Base-by-base conservation (phyloP, 1,284 basidiomycete species). In the Cutaneotrichosporon dermatis region DNA sequence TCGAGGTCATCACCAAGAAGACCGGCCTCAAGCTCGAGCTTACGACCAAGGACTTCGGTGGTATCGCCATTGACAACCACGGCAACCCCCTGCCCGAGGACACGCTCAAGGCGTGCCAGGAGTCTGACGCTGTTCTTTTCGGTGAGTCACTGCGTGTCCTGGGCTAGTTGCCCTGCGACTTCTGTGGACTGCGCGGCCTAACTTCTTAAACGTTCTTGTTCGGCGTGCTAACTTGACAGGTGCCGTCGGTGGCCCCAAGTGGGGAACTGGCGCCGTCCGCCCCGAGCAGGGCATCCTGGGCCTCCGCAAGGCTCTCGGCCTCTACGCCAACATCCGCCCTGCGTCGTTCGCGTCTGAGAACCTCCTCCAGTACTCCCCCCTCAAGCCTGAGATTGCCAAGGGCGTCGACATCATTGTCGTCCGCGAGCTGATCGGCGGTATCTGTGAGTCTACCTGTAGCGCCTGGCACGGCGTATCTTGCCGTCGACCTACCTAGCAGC, bases 251-350 rank as follows among this genome's bases (percentile, higher is more conserved):
- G 96, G 58, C 43, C 96, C 96, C 40, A 98, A 98, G 80, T 99
- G 96, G 96, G 94, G 93, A 46, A 88, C 92, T 2, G 87, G 88
- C 66, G 88, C 90, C 76, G 86, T 98, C 55, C 88, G 96, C 61
- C 96, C 96, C n/a, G 96, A 99, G 79, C 86, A 88, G 67, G 95
- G 95, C 59, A 84, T 99, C 33, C 87, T 99, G 36, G 79, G 82
- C n/a, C 85, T 99, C 54, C 89, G 96, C 72, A 98, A 99, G 85
- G 86, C 85, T 48, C 86, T 98, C 57, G 94, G 92, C 42, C 84
- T 98, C 52, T 98, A 95, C 79, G 95, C 92, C 74, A 99, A 99
- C 82, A 96, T 99, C 76, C 90, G 96, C 41, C 96, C 96, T 6
- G 91, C 92, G 33, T 90, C 89, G 71, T 95, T 99, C 72, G 92